Percentiles rank a stretch among this genome's conserved stretches.
phyloP scores from a whole-genome alignment of 495 filamentous ascomycete genomes.

The Talaromyces liani region DNA sequence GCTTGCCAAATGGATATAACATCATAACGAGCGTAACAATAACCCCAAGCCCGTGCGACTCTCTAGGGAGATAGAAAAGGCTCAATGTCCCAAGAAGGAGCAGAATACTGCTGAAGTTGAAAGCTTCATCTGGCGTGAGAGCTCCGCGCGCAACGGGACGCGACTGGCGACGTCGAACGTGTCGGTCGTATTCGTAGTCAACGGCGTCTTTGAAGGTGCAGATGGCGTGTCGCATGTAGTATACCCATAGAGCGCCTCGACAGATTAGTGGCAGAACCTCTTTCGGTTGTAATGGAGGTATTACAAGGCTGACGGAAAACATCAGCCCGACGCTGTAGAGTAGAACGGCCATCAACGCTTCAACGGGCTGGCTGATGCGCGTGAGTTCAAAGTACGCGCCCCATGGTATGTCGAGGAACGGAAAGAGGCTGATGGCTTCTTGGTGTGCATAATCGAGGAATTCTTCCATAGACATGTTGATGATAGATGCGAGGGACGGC shows the following conservation, averaged over 20 bases:
- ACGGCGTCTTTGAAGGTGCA: background rate
- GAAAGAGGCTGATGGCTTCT: background rate
- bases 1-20: background rate
- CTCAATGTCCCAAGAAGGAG: background rate
- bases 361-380: background rate
- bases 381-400: background rate
- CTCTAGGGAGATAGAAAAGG: background rate
- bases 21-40: background rate
- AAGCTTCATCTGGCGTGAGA: background rate
- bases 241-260: background rate
- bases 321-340: background rate
- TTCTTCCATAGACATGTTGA: conserved; percentile 1
- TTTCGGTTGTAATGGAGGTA: background rate
- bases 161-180: background rate
- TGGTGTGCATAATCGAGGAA: background rate
- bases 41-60: background rate
- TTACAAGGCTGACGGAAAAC: background rate
- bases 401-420: conserved; percentile 2
- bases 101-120: background rate
- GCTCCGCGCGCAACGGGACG: conserved; percentile 3
- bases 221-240: conserved; percentile 1
- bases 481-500: background rate
- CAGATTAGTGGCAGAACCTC: background rate
- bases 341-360: background rate
- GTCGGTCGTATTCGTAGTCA: background rate